Percentiles rank a stretch among this genome's conserved stretches.
phyloP scores from a whole-genome alignment of 2,329 filamentous ascomycete genomes.

The Venturia nashicola region DNA sequence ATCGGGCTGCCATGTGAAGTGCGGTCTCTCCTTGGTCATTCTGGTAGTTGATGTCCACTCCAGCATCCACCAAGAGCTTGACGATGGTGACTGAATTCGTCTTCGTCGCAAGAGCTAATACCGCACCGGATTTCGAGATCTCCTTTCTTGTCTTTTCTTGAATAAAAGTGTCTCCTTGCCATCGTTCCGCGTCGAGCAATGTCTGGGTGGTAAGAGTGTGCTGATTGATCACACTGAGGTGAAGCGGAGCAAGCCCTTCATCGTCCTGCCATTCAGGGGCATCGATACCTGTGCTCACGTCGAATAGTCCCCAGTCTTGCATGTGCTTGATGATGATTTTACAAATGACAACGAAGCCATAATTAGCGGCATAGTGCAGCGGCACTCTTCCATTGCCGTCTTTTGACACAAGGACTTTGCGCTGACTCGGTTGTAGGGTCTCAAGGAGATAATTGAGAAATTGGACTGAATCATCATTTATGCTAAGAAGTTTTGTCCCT shows the following conservation, averaged over 20 bases:
- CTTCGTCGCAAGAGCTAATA: slow-evolving; percentile 77
- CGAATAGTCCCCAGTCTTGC: slow-evolving; percentile 79
- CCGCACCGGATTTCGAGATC: slow-evolving; percentile 74
- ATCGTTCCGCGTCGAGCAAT: slow-evolving; percentile 69
- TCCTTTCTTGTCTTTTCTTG: slow-evolving; percentile 54
- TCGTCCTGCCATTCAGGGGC: slow-evolving; percentile 80
- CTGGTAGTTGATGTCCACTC: slow-evolving; percentile 86
- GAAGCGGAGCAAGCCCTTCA: slow-evolving; percentile 81
- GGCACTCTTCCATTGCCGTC: slow-evolving; percentile 77
- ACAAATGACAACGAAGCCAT: slow-evolving; percentile 85
- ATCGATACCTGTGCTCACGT: slow-evolving; percentile 77
- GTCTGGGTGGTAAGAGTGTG: slow-evolving; percentile 76
- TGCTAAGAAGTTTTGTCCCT: slow-evolving; percentile 44
- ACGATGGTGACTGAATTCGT: slow-evolving; percentile 79
- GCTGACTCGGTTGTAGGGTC: slow-evolving; percentile 54
- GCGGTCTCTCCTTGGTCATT: slow-evolving; percentile 85
- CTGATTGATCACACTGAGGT: slow-evolving; percentile 83
- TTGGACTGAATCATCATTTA: slow-evolving; percentile 64
- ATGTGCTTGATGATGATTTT: slow-evolving; percentile 78
- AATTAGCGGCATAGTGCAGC: slow-evolving; percentile 88
- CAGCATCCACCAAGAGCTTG: slow-evolving; percentile 74
- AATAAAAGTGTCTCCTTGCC: slow-evolving; percentile 50
- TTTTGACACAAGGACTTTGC: slow-evolving; percentile 50
- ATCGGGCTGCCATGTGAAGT: slow-evolving; percentile 80
- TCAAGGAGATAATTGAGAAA: slow-evolving; percentile 54